These are phyloP conservation scores for Aeschynomene evenia DNA, from an alignment of 306 rosid species.

Conservation along the genomic window DNA sequence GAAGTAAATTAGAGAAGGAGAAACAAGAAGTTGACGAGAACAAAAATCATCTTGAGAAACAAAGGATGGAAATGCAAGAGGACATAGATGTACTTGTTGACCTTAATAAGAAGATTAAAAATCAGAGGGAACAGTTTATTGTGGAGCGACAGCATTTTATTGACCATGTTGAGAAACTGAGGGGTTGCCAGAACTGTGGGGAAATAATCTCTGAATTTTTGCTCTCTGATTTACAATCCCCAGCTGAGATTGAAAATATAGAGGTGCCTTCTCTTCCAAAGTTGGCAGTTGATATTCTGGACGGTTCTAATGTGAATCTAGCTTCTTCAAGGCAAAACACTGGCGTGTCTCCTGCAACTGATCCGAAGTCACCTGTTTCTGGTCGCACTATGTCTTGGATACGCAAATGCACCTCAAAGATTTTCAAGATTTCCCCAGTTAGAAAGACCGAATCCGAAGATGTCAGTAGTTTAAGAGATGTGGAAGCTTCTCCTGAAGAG, in stretches of 20 bases:
- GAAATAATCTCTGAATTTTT: slow-evolving; percentile 72
- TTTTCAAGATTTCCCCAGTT: slow-evolving; percentile 72
- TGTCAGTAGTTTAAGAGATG: slow-evolving; percentile 43
- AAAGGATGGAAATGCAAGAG: slow-evolving; percentile 73
- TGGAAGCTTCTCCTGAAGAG: slow-evolving; percentile 33
- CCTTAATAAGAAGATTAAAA: slow-evolving; percentile 70
- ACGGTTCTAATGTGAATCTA: slow-evolving; percentile 42
- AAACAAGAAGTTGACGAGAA: slow-evolving; percentile 71
- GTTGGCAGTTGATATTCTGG: slow-evolving; percentile 49
- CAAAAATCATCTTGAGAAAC: slow-evolving; percentile 66
- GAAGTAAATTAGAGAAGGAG: slow-evolving; percentile 72
- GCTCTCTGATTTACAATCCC: slow-evolving; percentile 63
- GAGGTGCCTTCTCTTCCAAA: slow-evolving; percentile 61
- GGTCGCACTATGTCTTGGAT: slow-evolving; percentile 84
- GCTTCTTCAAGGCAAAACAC: slow-evolving; percentile 45
- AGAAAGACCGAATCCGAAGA: slow-evolving; percentile 51
- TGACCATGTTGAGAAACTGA: slow-evolving; percentile 66
- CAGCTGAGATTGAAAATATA: slow-evolving; percentile 60
- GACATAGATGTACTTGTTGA: slow-evolving; percentile 79
- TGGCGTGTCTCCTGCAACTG: slow-evolving; percentile 46
- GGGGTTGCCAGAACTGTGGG: slow-evolving; percentile 67
- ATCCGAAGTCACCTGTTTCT: slow-evolving; percentile 55
- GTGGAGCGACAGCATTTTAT: slow-evolving; percentile 71
- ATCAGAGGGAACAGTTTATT: slow-evolving; percentile 71
- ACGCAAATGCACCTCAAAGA: slow-evolving; percentile 86